These are phyloP conservation scores for Alternaria ventricosa DNA, from an alignment of 2,329 filamentous ascomycete species.

Conservation along the genomic window DNA sequence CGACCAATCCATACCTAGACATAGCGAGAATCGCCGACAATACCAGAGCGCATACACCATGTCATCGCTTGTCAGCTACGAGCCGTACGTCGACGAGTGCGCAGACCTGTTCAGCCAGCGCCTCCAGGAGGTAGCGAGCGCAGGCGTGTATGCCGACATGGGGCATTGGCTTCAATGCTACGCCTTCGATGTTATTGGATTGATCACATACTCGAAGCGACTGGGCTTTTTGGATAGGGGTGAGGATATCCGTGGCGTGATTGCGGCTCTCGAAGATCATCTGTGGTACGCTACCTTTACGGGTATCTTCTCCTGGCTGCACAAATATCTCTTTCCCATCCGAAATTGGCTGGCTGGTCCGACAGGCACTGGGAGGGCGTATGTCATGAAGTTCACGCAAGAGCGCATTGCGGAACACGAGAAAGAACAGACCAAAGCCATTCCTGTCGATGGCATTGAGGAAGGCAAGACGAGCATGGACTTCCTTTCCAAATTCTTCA, in stretches of 20 bases:
- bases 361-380: slow-evolving; percentile 34
- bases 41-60: slow-evolving; percentile 19
- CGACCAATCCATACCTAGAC: slow-evolving; percentile 46
- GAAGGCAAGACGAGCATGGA: slow-evolving; percentile 7
- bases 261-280: slow-evolving; percentile 10
- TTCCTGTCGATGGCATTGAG: slow-evolving; percentile 7
- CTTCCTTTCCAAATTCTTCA: slow-evolving; percentile 24
- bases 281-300: slow-evolving; percentile 7
- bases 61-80: slow-evolving; percentile 46
- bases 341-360: slow-evolving; percentile 46
- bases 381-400: slow-evolving; percentile 34
- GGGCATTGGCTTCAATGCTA: slow-evolving; percentile 45
- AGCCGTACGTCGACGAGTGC: slow-evolving; percentile 48
- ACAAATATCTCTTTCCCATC: slow-evolving; percentile 42
- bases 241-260: slow-evolving; percentile 14
- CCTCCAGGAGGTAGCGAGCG: slow-evolving; percentile 37
- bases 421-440: slow-evolving; percentile 5
- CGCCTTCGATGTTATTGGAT: slow-evolving; percentile 51
- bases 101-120: slow-evolving; percentile 38
- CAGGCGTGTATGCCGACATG: slow-evolving; percentile 21
- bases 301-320: slow-evolving; percentile 32
- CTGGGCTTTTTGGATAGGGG: slow-evolving; percentile 26
- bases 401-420: slow-evolving; percentile 23
- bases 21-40: slow-evolving; percentile 45
- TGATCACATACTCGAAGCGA: slow-evolving; percentile 24